Evolutionary conservation across 108 stramenopile genomes (phyloP), one percentile per base, ranked within the genome.

Genomic region (Skeletonema tropicum): DNA sequence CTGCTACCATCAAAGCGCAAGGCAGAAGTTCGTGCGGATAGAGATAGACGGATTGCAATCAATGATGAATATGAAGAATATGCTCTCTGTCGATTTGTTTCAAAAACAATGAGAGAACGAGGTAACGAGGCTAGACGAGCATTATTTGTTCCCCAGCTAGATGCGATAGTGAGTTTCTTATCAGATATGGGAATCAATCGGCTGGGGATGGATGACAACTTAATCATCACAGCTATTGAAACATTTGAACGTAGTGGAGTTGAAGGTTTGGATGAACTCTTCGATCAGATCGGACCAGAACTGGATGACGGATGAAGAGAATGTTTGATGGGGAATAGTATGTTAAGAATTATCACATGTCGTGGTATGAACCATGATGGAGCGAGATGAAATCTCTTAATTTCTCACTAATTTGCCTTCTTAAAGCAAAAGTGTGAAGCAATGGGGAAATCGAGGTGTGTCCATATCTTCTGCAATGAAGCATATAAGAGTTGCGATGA

Each of bases 21-120:
- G 33, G 59, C 12, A 5, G 14, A 60, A 60, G 59, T 60, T 29
- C 59, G 59, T 5, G 59, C 59, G 15, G 59, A 60, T 14, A 60
- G 59, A 32, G 59, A 60, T 4, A 5, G 4, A 14, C 59, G 59
- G 3, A 60, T 14, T 60, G 59, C 42, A 45, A 29, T 29, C 2
- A 29, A 29, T 29, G 26, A 29, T 1, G 26, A 29, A 29, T 29
- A 29, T 29, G 33, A 35, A 35, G 33, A 7, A 35, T 5, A 35
- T 35, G 33, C 33, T 35, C 33, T 35, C 5, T 35, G 7, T 35
- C 6, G 7, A 5, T 35, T 35, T 35, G 33, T 35, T 35, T 5
- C 33, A 35, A 35, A 7, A 35, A 7, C 33, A 0, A 35, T 35
- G 33, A 1, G 33, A 35, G 33, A 35, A 35, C 33, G 3, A 45